A percentile compares a stretch with the other conserved stretches of the same genome.
Evolutionary conservation across 257 asterid genomes (phyloP).

Genomic region (Solanum lycopersicoides): DNA sequence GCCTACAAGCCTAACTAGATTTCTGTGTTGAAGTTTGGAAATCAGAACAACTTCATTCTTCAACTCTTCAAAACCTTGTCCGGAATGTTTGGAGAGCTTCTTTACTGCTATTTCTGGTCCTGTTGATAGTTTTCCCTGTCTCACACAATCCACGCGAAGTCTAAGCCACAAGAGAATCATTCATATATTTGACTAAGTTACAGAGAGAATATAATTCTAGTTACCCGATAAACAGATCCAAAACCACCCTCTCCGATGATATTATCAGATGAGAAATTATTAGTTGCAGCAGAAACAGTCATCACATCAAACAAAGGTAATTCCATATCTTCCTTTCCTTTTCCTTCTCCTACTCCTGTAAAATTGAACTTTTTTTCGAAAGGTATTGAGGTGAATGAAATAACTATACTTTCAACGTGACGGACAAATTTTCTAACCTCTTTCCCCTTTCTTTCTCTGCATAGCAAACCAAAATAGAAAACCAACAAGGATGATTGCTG

Average conservation of each 20-base stretch:
- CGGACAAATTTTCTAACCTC: not conserved
- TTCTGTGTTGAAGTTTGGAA: conserved; percentile 7
- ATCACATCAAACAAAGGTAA: not conserved
- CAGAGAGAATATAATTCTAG: not conserved
- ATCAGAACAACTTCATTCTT: not conserved
- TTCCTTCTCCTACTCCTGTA: not conserved
- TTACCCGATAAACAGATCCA: conserved; percentile 7
- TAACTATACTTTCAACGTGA: not conserved
- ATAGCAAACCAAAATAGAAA: not conserved
- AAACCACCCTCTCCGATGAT: conserved; percentile 11
- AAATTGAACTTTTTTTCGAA: not conserved
- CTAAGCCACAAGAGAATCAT: not conserved
- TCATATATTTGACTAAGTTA: not conserved
- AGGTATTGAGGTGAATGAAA: not conserved
- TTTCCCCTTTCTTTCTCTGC: not conserved
- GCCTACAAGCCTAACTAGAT: conserved; percentile 1
- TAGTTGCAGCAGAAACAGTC: not conserved
- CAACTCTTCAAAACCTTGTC: conserved; percentile 5
- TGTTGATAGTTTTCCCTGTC: not conserved
- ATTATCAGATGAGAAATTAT: not conserved
- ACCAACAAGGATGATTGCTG: not conserved
- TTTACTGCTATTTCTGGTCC: conserved; percentile 8
- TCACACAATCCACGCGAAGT: not conserved
- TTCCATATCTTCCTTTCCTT: not conserved
- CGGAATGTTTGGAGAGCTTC: conserved; percentile 1